Conservation (phyloP, 2,329 filamentous ascomycete genomes). For the Xenoacremonium recifei region DNA sequence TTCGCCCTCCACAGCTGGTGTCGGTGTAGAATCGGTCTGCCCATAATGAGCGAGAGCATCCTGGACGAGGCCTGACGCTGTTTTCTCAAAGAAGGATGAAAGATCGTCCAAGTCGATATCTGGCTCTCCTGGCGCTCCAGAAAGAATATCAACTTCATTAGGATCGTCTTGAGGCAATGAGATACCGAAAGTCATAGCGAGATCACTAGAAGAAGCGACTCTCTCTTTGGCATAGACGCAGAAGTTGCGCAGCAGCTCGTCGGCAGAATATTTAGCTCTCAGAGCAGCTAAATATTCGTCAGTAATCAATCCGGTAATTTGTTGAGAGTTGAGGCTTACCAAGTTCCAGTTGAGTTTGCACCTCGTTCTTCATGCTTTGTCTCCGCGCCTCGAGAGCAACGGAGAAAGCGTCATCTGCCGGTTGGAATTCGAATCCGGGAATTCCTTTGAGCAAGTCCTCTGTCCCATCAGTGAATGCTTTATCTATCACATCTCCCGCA, state of each 20-base stretch:
- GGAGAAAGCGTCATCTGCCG: conserved; percentile 35
- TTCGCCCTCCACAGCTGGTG: conserved; percentile 16
- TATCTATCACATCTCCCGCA: conserved; percentile 52
- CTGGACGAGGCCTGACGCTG: conserved; percentile 39
- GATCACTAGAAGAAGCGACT: conserved; percentile 31
- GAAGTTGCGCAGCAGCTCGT: conserved; percentile 36
- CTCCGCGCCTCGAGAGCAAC: conserved; percentile 32
- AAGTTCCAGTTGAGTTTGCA: conserved; percentile 19
- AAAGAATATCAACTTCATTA: conserved; percentile 23
- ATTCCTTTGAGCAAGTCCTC: conserved; percentile 43
- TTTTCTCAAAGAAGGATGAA: conserved; percentile 42
- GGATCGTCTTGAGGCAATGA: conserved; percentile 30
- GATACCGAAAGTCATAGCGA: conserved; percentile 35
- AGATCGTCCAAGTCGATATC: conserved; percentile 40
- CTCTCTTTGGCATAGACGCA: conserved; percentile 32
- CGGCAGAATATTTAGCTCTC: conserved; percentile 38
- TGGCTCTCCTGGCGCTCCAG: conserved; percentile 26
- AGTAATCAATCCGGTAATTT: conserved; percentile 1
- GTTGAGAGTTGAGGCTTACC: conserved; percentile 25
- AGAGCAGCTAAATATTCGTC: conserved; percentile 22
- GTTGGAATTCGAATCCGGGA: conserved; percentile 30
- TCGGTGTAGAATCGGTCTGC: conserved; percentile 22
- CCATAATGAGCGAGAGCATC: conserved; percentile 38
- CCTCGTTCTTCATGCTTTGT: conserved; percentile 30
- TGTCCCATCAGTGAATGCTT: conserved; percentile 56